These are phyloP conservation scores for Symbiodinium natans DNA, from an alignment of 73 alveolate species.

Conservation along the genomic window DNA sequence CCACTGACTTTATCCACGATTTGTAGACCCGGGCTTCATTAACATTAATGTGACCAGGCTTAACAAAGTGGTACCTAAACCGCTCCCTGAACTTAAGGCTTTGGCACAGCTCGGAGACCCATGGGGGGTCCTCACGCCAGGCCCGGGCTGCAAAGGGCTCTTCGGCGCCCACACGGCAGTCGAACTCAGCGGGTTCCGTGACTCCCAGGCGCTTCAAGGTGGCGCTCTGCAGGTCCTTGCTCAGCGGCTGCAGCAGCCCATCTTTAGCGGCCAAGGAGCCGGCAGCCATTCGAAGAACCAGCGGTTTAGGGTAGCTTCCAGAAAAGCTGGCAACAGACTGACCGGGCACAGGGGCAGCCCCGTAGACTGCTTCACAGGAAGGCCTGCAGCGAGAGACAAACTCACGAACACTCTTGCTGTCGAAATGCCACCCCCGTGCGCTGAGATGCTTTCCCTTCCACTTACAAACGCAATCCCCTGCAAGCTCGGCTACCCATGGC, in stretches of 20 bases:
- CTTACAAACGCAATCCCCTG: not conserved
- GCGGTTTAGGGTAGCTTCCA: not conserved
- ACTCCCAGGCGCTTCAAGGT: not conserved
- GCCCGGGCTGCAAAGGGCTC: not conserved
- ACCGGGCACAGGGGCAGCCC: not conserved
- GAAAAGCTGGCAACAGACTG: not conserved
- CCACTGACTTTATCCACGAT: not conserved
- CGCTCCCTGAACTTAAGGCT: not conserved
- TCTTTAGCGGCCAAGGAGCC: not conserved
- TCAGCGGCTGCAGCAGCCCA: not conserved
- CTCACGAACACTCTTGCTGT: no score
- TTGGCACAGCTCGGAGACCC: not conserved
- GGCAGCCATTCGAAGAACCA: not conserved
- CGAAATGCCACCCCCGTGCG: not conserved
- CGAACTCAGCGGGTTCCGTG: not conserved
- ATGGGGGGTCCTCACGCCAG: not conserved
- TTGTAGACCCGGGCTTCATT: not conserved
- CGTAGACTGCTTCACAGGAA: not conserved
- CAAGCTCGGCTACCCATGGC: not conserved
- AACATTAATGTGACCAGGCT: conserved; percentile 4
- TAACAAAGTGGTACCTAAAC: not conserved
- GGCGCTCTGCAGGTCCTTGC: not conserved
- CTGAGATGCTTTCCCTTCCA: not conserved
- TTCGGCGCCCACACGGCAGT: not conserved
- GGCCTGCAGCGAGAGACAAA: not conserved